Evolutionary conservation across 331 rosid genomes (phyloP).

Genomic region (Spiraea crenata): DNA sequence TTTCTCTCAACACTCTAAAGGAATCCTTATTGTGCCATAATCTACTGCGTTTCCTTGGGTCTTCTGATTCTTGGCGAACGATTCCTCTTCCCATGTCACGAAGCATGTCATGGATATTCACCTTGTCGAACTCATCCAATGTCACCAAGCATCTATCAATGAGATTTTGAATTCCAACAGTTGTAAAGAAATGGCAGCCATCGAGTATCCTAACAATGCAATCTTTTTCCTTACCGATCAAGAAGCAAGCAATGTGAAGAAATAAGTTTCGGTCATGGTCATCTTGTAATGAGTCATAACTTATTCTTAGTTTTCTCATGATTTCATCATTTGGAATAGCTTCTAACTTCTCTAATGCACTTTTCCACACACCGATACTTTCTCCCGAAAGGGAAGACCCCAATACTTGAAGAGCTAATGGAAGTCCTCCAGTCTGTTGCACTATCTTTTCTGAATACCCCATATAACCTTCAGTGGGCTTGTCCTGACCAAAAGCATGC

Average conservation of each 20-base stretch:
- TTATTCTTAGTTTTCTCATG: background rate
- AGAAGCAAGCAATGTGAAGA: conserved; percentile 22
- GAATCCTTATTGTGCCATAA: too few species aligned
- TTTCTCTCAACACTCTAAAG: background rate
- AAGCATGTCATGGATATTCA: too few species aligned
- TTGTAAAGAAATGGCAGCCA: conserved; percentile 21
- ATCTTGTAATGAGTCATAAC: background rate
- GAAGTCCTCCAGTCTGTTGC: background rate
- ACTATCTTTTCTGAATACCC: too few species aligned
- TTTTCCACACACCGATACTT: background rate
- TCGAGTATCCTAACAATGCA: background rate
- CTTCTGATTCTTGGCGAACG: too few species aligned
- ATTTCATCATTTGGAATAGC: background rate
- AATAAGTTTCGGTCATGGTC: background rate
- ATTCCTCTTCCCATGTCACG: too few species aligned
- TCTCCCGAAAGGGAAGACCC: background rate
- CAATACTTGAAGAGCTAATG: conserved; percentile 16
- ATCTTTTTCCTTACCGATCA: background rate
- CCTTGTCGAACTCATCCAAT: too few species aligned
- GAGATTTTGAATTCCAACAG: too few species aligned
- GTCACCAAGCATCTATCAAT: too few species aligned
- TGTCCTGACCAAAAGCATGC: conserved; percentile 3
- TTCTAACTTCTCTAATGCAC: background rate
- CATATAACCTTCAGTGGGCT: background rate
- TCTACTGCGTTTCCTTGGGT: too few species aligned